These are phyloP conservation scores for Pseudofabraea citricarpa DNA, from an alignment of 2,329 filamentous ascomycete genomes.

Conservation along the genomic window DNA sequence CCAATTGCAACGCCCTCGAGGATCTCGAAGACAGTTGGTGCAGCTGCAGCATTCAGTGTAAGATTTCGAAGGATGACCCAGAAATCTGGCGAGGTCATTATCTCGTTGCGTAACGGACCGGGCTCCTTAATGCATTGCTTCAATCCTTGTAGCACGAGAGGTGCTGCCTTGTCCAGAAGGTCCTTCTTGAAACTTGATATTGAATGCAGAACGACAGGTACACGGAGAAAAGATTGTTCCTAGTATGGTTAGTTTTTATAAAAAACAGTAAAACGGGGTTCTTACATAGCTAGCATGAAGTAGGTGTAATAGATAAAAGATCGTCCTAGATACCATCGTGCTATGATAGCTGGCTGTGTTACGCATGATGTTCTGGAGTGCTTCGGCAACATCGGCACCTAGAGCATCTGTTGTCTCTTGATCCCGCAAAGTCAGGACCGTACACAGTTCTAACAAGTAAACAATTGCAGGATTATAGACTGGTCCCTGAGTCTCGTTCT, in stretches of 20 bases:
- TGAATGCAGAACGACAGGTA: constrained; percentile 84
- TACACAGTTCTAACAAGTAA: constrained; percentile 88
- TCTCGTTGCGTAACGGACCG: constrained; percentile 77
- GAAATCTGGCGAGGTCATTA: constrained; percentile 95
- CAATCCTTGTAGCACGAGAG: constrained; percentile 73
- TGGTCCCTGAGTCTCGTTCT: constrained; percentile 48
- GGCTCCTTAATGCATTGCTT: constrained; percentile 74
- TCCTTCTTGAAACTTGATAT: constrained; percentile 84
- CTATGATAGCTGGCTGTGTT: constrained; percentile 76
- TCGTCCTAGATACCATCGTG: constrained; percentile 75
- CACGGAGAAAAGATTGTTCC: constrained; percentile 87
- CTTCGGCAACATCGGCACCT: constrained; percentile 75
- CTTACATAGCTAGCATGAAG: constrained; percentile 81
- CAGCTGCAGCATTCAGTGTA: constrained; percentile 63
- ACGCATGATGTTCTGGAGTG: constrained; percentile 75
- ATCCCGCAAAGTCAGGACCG: constrained; percentile 73
- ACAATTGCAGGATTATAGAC: constrained; percentile 82
- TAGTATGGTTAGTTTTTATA: constrained; percentile 32
- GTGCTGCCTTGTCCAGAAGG: constrained; percentile 68
- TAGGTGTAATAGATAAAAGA: constrained; percentile 81
- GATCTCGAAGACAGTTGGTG: constrained; percentile 79
- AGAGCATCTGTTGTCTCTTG: constrained; percentile 65
- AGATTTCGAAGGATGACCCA: constrained; percentile 85
- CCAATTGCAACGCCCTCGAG: constrained; percentile 71
- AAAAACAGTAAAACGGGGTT: constrained; percentile 11